A percentile compares a stretch with the other conserved stretches of the same genome.
Conservation (phyloP, 2,329 filamentous ascomycete genomes). For the Colletotrichum sp. region DNA sequence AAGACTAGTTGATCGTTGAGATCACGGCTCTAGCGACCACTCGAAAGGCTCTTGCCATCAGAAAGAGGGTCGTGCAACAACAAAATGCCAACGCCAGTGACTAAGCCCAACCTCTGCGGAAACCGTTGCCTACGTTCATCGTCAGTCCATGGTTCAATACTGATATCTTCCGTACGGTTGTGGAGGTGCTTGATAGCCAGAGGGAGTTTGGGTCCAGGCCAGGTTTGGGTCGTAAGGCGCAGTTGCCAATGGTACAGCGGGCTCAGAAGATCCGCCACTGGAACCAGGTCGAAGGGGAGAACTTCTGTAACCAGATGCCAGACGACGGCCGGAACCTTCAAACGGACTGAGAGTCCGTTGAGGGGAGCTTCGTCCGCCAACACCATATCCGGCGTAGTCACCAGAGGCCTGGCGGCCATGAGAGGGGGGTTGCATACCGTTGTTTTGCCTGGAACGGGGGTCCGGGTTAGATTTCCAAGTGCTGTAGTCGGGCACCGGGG, state of each 20-base stretch:
- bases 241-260: slow-evolving; percentile 32
- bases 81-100: neutral
- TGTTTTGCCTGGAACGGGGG: slow-evolving; percentile 29
- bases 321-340: slow-evolving; percentile 37
- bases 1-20: neutral
- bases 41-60: neutral
- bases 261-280: slow-evolving; percentile 44
- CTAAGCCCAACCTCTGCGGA: slow-evolving; percentile 14
- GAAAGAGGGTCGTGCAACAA: neutral
- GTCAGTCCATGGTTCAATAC: slow-evolving; percentile 27
- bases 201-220: slow-evolving; percentile 32
- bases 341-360: slow-evolving; percentile 53
- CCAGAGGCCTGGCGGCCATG: slow-evolving; percentile 47
- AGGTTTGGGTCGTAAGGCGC: slow-evolving; percentile 18
- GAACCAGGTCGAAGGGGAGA: slow-evolving; percentile 57
- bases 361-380: slow-evolving; percentile 11
- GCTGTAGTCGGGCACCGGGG: slow-evolving; percentile 66
- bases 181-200: slow-evolving; percentile 34
- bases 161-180: slow-evolving; percentile 42
- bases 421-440: slow-evolving; percentile 38
- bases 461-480: slow-evolving; percentile 54
- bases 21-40: neutral
- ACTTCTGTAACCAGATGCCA: slow-evolving; percentile 53
- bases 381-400: slow-evolving; percentile 40
- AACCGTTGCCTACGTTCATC: slow-evolving; percentile 5